Evolutionary conservation across 108 stramenopile genomes (phyloP).

Genomic region (Pseudonitzschia pungens): DNA sequence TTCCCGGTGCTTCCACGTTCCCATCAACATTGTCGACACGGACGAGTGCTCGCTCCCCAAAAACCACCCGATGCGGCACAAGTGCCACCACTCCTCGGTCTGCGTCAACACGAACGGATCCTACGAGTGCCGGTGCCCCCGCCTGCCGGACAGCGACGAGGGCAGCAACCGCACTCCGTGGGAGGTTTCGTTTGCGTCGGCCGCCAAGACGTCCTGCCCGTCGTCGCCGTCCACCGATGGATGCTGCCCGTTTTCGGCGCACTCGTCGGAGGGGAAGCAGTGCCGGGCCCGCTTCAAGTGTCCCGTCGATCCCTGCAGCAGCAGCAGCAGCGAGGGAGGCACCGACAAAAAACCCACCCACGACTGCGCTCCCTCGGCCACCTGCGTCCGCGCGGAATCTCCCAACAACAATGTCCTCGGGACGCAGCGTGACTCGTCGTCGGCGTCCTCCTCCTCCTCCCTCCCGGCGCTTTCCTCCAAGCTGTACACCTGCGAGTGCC

Average conservation of each 20-base stretch:
- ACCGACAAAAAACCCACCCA: background rate
- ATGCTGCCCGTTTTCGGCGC: conserved; percentile 53
- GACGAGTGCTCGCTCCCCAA: conserved; percentile 80
- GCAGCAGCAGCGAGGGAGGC: background rate
- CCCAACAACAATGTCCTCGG: conserved; percentile 43
- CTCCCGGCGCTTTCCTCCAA: background rate
- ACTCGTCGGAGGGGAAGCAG: conserved; percentile 51
- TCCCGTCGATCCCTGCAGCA: conserved; percentile 67
- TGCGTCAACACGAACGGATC: conserved; percentile 91
- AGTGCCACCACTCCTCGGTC: conserved; percentile 59
- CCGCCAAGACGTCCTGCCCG: conserved; percentile 55
- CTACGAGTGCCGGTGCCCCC: conserved; percentile 89
- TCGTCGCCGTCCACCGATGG: conserved; percentile 45
- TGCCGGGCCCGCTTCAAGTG: conserved; percentile 66
- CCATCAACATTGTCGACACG: conserved; percentile 85
- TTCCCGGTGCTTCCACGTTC: conserved; percentile 84
- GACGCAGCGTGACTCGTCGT: background rate
- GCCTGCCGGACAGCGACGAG: conserved; percentile 2
- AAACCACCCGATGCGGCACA: conserved; percentile 73
- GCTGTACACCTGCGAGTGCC: conserved; percentile 65
- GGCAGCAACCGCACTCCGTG: conserved; percentile 47
- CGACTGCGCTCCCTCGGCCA: conserved; percentile 62
- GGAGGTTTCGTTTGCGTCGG: conserved; percentile 59
- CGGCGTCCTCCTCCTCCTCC: conserved; percentile 1
- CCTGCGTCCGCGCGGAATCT: conserved; percentile 53